These are phyloP conservation scores for Lathyrus aphaca DNA, from an alignment of 306 rosid genomes.

Conservation along the genomic window DNA sequence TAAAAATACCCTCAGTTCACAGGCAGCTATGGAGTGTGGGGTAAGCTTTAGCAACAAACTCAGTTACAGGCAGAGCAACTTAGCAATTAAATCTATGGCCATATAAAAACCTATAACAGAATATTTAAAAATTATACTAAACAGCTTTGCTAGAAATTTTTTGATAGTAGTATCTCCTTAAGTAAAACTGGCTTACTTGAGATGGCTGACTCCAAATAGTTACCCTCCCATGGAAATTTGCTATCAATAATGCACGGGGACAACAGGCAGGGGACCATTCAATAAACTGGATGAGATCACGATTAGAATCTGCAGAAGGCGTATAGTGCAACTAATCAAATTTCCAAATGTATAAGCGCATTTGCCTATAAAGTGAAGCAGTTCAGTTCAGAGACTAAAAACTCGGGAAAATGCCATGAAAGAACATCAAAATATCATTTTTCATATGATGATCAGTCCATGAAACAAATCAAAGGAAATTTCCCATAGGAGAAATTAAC, in stretches of 20 bases:
- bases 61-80: constrained; percentile 15
- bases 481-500: constrained; percentile 24
- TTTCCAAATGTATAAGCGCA: neutral
- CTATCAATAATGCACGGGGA: constrained; percentile 80
- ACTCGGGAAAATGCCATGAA: neutral
- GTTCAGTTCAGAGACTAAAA: constrained; percentile 26
- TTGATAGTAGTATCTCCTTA: constrained; percentile 11
- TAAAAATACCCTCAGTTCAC: neutral
- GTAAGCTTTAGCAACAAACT: constrained; percentile 30
- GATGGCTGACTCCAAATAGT: constrained; percentile 97
- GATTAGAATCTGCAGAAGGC: constrained; percentile 82
- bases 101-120: constrained; percentile 12
- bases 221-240: constrained; percentile 96
- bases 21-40: constrained; percentile 11
- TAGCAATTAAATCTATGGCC: constrained; percentile 15
- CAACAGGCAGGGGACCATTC: constrained; percentile 96
- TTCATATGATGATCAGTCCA: constrained; percentile 16
- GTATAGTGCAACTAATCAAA: constrained; percentile 36
- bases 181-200: constrained; percentile 63
- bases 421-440: constrained; percentile 19
- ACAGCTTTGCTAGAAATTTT: too few species aligned
- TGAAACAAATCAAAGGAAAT: constrained; percentile 11
- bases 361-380: constrained; percentile 1
- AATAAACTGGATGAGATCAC: constrained; percentile 94
- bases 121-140: neutral